Percentiles rank a stretch among this genome's conserved stretches.
Conservation (phyloP, 164 flowering plant species). For the Chimonanthus salicifolius region DNA sequence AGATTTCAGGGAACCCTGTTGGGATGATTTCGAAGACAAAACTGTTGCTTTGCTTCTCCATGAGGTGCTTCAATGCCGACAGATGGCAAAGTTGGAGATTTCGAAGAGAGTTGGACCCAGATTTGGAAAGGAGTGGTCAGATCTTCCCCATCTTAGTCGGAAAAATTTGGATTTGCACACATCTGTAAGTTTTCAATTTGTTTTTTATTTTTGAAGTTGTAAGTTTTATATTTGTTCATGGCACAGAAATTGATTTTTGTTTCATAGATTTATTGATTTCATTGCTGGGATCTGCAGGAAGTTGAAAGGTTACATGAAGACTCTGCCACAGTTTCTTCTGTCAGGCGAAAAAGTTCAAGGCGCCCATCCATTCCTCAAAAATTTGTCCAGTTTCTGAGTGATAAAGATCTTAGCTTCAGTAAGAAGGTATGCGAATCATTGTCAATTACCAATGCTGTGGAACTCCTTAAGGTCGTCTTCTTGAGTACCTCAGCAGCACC, state of each 20-base stretch:
- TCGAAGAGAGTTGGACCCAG: conserved; percentile 21
- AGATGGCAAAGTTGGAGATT: conserved; percentile 37
- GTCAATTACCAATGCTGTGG: conserved; percentile 87
- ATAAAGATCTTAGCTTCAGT: conserved; percentile 27
- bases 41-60: conserved; percentile 48
- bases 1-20: conserved; percentile 22
- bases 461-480: conserved; percentile 84
- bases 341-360: conserved; percentile 24
- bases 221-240: conserved; percentile 6
- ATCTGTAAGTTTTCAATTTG: conserved; percentile 11
- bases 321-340: conserved; percentile 8
- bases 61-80: conserved; percentile 54
- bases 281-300: background rate
- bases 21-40: conserved; percentile 81
- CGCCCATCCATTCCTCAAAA: conserved; percentile 39
- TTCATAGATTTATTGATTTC: background rate
- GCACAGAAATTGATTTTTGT: conserved; percentile 13
- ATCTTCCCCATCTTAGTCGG: conserved; percentile 10
- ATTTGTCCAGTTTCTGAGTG: conserved; percentile 38
- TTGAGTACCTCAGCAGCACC: conserved; percentile 60
- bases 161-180: conserved; percentile 16
- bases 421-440: conserved; percentile 48
- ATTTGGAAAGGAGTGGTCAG: conserved; percentile 23
- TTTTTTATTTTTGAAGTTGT: background rate
- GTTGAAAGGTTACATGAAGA: conserved; percentile 16